Evolutionary conservation across 1,139 yeast species (phyloP), one percentile per base, ranked within the genome.

Genomic region (Candida sp.): DNA sequence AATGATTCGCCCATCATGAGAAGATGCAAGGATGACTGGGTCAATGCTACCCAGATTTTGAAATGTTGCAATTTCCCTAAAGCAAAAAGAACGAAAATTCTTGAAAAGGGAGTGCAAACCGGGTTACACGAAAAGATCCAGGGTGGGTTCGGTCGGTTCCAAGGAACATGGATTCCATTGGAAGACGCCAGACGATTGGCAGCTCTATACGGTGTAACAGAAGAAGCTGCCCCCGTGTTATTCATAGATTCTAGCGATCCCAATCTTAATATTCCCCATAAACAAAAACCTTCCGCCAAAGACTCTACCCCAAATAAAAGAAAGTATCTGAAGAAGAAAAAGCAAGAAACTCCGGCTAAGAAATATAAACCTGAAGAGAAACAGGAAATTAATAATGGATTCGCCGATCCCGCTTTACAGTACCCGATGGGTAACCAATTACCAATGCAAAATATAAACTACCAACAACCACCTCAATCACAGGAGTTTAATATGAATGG

Each of bases 161-260:
- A 93, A 63, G 99, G 99, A 21, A 91, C 98, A 2, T 93, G 98
- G 97, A 95, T 91, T 5, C 98, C 98, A 0, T 64, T 90, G 37
- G 63, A 70, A 12, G 78, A 75, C 41, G 86, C 86, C 6, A 77
- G 72, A 45, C 62, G 72, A 36, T 63, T 81, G 52, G 84, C 83
- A 4, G 64, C 66, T 11, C 77, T 70, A 47, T 80, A 81, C 53
- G 79, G 80, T 3, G 73, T 81, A 12, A 64, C 77, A 2, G 75
- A 79, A 33, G 80, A 77, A 32, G 66, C 74, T 51, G 84, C 83
- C 1, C 81, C 82, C 0, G 79, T 81, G 3, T 57, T 81, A 45
- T 69, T 68, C 44, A 71, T 79, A 47, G 76, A 73, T 46, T 63
- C 75, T 22, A 67, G 68, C 44, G 80, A 80, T 40, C 73, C 75